A percentile compares a stretch with the other conserved stretches of the same genome.
Evolutionary conservation across 306 rosid genomes (phyloP).

Genomic region (Gleditsia sinensis): DNA sequence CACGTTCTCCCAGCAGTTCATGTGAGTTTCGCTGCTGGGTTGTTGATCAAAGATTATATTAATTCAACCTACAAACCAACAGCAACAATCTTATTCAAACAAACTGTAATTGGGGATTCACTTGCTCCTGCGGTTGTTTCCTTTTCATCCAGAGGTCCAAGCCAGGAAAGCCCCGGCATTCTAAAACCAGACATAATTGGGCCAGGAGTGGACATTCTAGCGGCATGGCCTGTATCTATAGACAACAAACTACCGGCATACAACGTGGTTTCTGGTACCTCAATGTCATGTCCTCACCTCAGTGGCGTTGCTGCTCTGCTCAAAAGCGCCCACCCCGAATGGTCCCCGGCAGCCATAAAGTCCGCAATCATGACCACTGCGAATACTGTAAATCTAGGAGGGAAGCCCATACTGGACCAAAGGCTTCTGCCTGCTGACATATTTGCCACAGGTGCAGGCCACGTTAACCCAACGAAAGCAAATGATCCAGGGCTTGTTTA

Average conservation of each 20-base stretch:
- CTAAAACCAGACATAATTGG: slow-evolving; percentile 65
- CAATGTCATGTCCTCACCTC: slow-evolving; percentile 68
- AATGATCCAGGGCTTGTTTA: slow-evolving; percentile 56
- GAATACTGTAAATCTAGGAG: slow-evolving; percentile 36
- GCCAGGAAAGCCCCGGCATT: slow-evolving; percentile 46
- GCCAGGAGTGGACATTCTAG: slow-evolving; percentile 57
- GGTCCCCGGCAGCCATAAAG: slow-evolving; percentile 73
- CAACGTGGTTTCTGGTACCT: slow-evolving; percentile 48
- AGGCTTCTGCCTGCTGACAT: slow-evolving; percentile 44
- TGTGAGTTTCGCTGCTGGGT: slow-evolving; percentile 41
- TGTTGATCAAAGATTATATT: slow-evolving; percentile 44
- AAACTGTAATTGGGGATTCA: slow-evolving; percentile 52
- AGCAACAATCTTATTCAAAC: slow-evolving; percentile 47
- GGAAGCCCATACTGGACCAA: slow-evolving; percentile 40
- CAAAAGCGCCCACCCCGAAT: slow-evolving; percentile 62
- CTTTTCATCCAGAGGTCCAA: slow-evolving; percentile 73
- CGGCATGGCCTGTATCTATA: slow-evolving; percentile 54
- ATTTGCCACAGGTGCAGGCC: slow-evolving; percentile 65
- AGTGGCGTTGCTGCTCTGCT: slow-evolving; percentile 64
- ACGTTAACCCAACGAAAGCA: slow-evolving; percentile 59
- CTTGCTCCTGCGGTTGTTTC: slow-evolving; percentile 42
- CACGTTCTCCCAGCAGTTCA: slow-evolving; percentile 53
- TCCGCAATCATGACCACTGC: slow-evolving; percentile 64
- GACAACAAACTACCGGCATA: slow-evolving; percentile 46
- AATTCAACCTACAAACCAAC: slow-evolving; percentile 43